Conservation (phyloP, 1,284 basidiomycete genomes). For the Pseudozyma sp. region DNA sequence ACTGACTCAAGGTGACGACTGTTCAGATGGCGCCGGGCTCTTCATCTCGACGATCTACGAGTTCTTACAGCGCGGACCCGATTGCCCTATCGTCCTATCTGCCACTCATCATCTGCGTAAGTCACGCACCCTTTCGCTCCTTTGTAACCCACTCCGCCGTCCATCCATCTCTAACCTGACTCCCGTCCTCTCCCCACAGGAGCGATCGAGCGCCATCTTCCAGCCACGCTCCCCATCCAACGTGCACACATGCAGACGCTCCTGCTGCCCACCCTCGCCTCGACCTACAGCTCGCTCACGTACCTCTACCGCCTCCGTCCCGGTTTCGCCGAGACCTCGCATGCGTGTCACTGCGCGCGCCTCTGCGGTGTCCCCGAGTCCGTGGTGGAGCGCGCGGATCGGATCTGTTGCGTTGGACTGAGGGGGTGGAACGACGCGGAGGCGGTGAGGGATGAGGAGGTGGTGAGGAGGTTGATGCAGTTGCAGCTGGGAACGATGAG, state of each 20-base stretch:
- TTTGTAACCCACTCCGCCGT: too few species aligned
- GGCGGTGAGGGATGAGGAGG: constrained; percentile 21
- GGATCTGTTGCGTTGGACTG: constrained; percentile 18
- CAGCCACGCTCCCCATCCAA: constrained; percentile 23
- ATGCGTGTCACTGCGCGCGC: constrained; percentile 44
- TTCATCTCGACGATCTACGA: constrained; percentile 45
- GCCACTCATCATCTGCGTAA: constrained; percentile 47
- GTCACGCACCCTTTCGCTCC: background rate
- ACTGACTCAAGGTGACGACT: background rate
- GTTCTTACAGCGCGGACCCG: constrained; percentile 29
- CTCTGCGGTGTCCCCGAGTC: constrained; percentile 42
- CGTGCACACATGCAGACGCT: constrained; percentile 49
- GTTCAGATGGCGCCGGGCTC: constrained; percentile 42
- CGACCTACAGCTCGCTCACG: constrained; percentile 26
- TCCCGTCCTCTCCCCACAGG: constrained; percentile 7
- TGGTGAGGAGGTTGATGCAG: constrained; percentile 35
- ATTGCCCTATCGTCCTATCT: constrained; percentile 40
- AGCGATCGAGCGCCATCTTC: constrained; percentile 37
- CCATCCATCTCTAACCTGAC: background rate
- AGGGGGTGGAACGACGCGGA: constrained; percentile 27
- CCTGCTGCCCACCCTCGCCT: constrained; percentile 25
- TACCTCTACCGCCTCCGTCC: constrained; percentile 42
- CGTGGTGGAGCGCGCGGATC: constrained; percentile 37
- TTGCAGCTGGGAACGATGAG: constrained; percentile 14
- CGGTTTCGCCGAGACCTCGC: constrained; percentile 36